Evolutionary conservation across 164 flowering plant genomes (phyloP), one percentile per base, ranked within the genome.

Genomic region (Paratinospora sagittata): DNA sequence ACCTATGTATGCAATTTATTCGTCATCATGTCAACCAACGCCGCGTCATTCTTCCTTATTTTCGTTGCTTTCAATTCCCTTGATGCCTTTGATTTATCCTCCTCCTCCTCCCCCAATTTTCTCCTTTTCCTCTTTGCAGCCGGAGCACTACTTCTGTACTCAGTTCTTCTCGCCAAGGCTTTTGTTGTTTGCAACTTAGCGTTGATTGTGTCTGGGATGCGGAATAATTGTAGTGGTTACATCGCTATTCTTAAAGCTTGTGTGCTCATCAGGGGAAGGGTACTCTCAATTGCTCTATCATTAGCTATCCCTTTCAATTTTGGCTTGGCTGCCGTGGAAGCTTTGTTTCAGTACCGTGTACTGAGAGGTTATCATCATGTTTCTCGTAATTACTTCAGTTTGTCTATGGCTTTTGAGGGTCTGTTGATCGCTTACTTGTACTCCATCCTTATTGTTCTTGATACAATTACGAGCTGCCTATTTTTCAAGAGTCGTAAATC

Each of bases 341-440:
- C 83, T n/a, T 73, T 90, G 81, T 88, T 88, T 41, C 79, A 78
- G 8, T 82, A 75, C 78, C 67, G 95, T 39, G 74, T 86, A 33
- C 72, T 84, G 8, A 76, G 73, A 68, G 72, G 67, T 47, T 80
- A 78, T 75, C 43, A 61, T 16, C 23, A 8, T 52, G 36, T 39
- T 19, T 41, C 69, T 47, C 67, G 62, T 65, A 66, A 49, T 14
- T 12, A 64, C 26, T 34, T 21, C 61, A 14, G 64, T 27, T 61
- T 52, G 19, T 65, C 75, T 3, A 37, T 78, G 67, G 84, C 75
- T 21, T 69, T 81, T n/a, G 95, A 90, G 66, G 88, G 83, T 4
- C 30, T 83, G 8, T 68, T 90, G 58, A 80, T 90, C 33, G 84
- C 84, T 41, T 88, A 84, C 63, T 27, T 88, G 66, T 87, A 86